phyloP scores from a whole-genome alignment of 345 rosid species.

The Aquilaria malaccensis region DNA sequence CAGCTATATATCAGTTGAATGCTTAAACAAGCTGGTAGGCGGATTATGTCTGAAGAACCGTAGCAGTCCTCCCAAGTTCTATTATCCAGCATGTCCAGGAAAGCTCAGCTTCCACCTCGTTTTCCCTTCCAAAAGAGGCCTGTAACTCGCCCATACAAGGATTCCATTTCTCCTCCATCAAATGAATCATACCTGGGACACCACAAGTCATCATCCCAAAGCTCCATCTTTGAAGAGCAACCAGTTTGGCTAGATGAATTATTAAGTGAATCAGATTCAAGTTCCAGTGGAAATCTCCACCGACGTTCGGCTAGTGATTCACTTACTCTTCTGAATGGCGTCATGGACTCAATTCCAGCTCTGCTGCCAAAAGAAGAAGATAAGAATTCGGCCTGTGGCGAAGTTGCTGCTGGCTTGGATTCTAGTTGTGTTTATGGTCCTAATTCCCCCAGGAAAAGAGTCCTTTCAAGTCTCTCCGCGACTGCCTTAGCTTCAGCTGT shows the following conservation, averaged over 20 bases:
- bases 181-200: conserved; percentile 24
- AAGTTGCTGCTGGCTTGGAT: conserved; percentile 39
- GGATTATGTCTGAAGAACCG: conserved; percentile 9
- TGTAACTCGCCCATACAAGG: conserved; percentile 20
- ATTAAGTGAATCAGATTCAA: conserved; percentile 31
- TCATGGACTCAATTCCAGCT: conserved; percentile 31
- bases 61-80: conserved; percentile 1
- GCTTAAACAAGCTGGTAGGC: background rate
- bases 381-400: conserved; percentile 21
- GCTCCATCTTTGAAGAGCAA: conserved; percentile 44
- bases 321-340: conserved; percentile 40
- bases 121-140: conserved; percentile 55
- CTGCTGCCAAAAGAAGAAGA: conserved; percentile 27
- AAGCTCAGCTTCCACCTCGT: conserved; percentile 67
- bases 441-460: conserved; percentile 61
- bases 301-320: conserved; percentile 82
- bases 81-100: conserved; percentile 52
- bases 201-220: conserved; percentile 38
- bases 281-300: conserved; percentile 29
- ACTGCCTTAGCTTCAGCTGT: conserved; percentile 57
- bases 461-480: conserved; percentile 34
- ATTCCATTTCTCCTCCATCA: conserved; percentile 25
- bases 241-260: conserved; percentile 65
- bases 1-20: conserved; percentile 4
- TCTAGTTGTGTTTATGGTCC: conserved; percentile 69